Evolutionary conservation across 306 rosid species (phyloP), one percentile per base, ranked within the genome.

Genomic region (Rosa lucieae): DNA sequence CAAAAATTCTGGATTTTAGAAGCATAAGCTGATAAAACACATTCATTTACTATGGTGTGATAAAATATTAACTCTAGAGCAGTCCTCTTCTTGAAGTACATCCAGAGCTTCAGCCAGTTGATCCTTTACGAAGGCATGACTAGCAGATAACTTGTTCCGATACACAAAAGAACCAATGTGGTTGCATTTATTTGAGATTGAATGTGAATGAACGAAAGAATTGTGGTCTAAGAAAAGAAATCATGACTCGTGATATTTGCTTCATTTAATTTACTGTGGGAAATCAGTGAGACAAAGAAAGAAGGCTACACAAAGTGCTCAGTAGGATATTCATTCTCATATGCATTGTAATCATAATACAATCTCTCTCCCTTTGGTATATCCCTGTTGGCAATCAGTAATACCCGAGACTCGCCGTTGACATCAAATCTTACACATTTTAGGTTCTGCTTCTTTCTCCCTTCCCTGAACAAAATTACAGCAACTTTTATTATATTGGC

Each of bases 261-360:
- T 48, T 66, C 67, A 75, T 53, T 69, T 66, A 23, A 52, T 44
- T 74, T 17, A n/a, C 63, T 49, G 76, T 37, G 46, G 56, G 75
- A 42, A 26, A 26, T 17, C 39, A 35, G 39, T 49, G 4, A 18
- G 21, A 29, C 32, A 29, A 29, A 71, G 8, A 48, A 42, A 23
- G 48, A 52, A 29, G 62, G 61, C 82, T 78, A 95, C 62, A 92
- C 94, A 67, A 95, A 95, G 72, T 96, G 93, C 77, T 90, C 88
- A 29, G 99, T 93, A 73, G 98, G 99, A 85, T 93, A 96, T 84
- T 91, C 99, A 59, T 96, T 93, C 75, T 91, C 98, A 11, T 79
- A 83, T 73, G 96, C 98, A 70, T 96, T 96, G 82, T 96, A 96
- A 82, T 96, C 98, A 80, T 93, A 96, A 81, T 93, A 93, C 88